phyloP scores from a whole-genome alignment of 441 rosid species.

The Pelargonium citronellum region DNA sequence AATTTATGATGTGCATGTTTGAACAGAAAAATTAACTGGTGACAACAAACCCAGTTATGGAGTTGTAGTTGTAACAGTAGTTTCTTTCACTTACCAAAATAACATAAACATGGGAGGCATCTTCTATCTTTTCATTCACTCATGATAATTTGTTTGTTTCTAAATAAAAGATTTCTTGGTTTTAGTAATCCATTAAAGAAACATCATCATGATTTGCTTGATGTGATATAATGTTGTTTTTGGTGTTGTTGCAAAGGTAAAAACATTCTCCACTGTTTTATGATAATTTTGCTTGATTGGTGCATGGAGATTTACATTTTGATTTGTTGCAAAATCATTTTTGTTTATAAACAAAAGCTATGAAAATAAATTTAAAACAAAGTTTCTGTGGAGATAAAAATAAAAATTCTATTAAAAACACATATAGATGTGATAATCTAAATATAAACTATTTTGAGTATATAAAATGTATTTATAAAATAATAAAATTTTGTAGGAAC shows the following conservation, averaged over 20 bases:
- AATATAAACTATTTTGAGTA: too few species aligned
- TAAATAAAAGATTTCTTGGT: background rate
- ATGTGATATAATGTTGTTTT: conserved; percentile 3
- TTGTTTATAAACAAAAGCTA: too few species aligned
- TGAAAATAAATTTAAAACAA: too few species aligned
- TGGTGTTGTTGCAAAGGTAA: background rate
- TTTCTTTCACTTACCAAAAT: too few species aligned
- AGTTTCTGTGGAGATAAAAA: too few species aligned
- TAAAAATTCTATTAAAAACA: too few species aligned
- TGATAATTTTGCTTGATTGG: background rate
- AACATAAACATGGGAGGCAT: background rate
- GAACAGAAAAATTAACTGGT: background rate
- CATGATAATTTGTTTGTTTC: background rate
- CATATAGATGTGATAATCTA: too few species aligned
- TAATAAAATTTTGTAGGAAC: too few species aligned
- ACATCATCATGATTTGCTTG: background rate
- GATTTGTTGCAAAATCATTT: too few species aligned
- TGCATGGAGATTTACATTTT: background rate
- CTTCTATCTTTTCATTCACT: background rate
- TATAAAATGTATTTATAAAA: too few species aligned
- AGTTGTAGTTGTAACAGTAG: too few species aligned
- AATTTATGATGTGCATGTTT: too few species aligned
- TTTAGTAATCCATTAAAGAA: background rate
- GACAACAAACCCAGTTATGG: background rate
- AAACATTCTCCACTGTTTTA: background rate